A percentile compares a stretch with the other conserved stretches of the same genome.
phyloP scores from a whole-genome alignment of 2,329 filamentous ascomycete species.

The Aureobasidium uvarum region DNA sequence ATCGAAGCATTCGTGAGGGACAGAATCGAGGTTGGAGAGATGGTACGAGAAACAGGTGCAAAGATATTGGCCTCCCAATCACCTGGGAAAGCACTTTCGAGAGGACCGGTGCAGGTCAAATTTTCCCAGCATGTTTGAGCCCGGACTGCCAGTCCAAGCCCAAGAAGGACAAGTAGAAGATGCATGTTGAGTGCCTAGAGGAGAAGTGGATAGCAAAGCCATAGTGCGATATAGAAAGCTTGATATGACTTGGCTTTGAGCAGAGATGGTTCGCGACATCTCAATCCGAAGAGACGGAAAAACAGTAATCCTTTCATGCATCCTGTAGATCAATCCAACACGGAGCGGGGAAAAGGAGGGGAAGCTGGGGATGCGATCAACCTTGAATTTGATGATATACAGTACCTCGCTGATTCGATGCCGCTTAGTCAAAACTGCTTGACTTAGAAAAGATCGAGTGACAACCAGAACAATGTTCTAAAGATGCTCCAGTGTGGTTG shows the following conservation, averaged over 20 bases:
- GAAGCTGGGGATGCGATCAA: background rate
- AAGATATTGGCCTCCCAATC: conserved; percentile 60
- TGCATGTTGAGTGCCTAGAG: background rate
- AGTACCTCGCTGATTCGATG: background rate
- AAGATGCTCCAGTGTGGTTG: no score
- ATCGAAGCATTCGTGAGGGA: conserved; percentile 38
- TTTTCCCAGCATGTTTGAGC: conserved; percentile 54
- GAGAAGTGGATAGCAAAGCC: background rate
- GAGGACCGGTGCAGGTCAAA: conserved; percentile 53
- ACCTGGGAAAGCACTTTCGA: conserved; percentile 54
- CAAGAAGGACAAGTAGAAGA: background rate
- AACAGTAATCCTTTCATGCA: conserved; percentile 2
- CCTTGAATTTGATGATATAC: background rate
- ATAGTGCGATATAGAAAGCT: background rate
- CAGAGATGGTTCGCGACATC: background rate
- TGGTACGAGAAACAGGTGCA: conserved; percentile 53
- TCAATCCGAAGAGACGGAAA: conserved; percentile 9
- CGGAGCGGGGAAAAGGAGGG: conserved; percentile 18
- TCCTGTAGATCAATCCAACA: conserved; percentile 3
- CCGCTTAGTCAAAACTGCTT: no score
- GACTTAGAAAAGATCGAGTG: no score
- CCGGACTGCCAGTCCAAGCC: background rate
- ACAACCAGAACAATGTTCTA: no score
- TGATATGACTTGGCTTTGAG: conserved; percentile 12
- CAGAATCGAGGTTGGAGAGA: conserved; percentile 49